A percentile compares a stretch with the other conserved stretches of the same genome.
Evolutionary conservation across 805 yeast genomes (phyloP).

Genomic region (Lipomyces yamadae): DNA sequence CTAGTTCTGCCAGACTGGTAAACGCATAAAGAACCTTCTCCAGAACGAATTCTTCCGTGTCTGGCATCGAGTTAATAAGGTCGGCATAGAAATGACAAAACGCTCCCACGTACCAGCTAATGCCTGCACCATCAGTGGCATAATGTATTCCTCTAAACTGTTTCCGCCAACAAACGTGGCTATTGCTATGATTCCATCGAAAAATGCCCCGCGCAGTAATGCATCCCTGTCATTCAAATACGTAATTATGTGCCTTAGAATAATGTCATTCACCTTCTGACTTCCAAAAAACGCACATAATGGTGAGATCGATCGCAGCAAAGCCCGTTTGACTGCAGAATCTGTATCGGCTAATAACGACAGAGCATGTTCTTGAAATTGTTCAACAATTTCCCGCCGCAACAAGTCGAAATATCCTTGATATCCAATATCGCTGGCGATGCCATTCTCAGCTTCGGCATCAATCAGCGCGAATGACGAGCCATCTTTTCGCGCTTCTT

Average conservation of each 20-base stretch:
- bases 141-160: constrained; percentile 81
- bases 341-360: constrained; percentile 71
- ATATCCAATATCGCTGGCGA: constrained; percentile 37
- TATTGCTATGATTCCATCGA: constrained; percentile 70
- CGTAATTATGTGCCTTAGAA: constrained; percentile 87
- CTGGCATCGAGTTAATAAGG: constrained; percentile 3
- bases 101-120: constrained; percentile 55
- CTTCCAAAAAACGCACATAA: constrained; percentile 82
- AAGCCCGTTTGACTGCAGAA: constrained; percentile 67
- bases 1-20: constrained; percentile 60
- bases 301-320: constrained; percentile 73
- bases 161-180: constrained; percentile 81
- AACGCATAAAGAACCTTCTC: constrained; percentile 67
- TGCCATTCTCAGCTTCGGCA: constrained; percentile 54
- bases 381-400: constrained; percentile 53
- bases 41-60: constrained; percentile 81
- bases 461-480: constrained; percentile 42
- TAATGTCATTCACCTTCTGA: constrained; percentile 84
- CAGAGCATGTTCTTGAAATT: constrained; percentile 69
- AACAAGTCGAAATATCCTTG: constrained; percentile 44
- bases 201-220: constrained; percentile 69
- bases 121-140: constrained; percentile 84
- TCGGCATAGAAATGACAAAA: not conserved
- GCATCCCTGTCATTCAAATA: constrained; percentile 81
- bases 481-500: constrained; percentile 48